phyloP scores from a whole-genome alignment of 2,329 filamentous ascomycete genomes.

The Sclerotinia sclerotiorum region DNA sequence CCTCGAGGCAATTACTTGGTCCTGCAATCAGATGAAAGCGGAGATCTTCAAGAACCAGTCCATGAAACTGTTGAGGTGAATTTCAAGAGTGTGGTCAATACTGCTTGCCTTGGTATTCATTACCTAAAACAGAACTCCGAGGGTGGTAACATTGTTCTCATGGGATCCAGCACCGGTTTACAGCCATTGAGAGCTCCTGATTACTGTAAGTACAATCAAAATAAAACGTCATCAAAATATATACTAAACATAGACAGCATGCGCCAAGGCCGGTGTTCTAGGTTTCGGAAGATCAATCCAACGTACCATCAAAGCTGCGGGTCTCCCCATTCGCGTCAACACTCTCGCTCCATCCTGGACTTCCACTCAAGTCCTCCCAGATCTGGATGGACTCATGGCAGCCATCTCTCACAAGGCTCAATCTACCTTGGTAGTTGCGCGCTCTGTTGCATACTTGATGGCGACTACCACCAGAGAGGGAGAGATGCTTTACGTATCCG shows the following conservation, averaged over 20 bases:
- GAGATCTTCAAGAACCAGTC: slow-evolving; percentile 49
- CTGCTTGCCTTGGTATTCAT: slow-evolving; percentile 49
- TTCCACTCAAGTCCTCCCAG: slow-evolving; percentile 48
- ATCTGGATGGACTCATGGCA: slow-evolving; percentile 42
- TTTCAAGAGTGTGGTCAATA: slow-evolving; percentile 51
- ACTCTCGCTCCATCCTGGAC: slow-evolving; percentile 57
- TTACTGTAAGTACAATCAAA: slow-evolving; percentile 42
- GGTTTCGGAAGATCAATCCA: slow-evolving; percentile 53
- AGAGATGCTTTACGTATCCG: slow-evolving; percentile 52
- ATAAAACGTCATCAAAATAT: neutral
- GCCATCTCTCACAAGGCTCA: slow-evolving; percentile 47
- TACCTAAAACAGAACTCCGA: slow-evolving; percentile 50
- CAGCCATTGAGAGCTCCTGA: slow-evolving; percentile 52
- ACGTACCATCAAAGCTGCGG: slow-evolving; percentile 40
- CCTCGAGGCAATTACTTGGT: slow-evolving; percentile 49
- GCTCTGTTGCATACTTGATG: slow-evolving; percentile 51
- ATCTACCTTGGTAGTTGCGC: slow-evolving; percentile 49
- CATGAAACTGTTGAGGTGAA: slow-evolving; percentile 50
- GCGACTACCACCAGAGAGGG: slow-evolving; percentile 49
- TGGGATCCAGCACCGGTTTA: slow-evolving; percentile 51
- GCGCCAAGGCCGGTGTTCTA: slow-evolving; percentile 55
- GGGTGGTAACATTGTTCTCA: slow-evolving; percentile 56
- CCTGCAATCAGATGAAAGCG: slow-evolving; percentile 50
- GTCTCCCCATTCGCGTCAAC: slow-evolving; percentile 51
- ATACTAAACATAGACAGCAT: slow-evolving; percentile 43